These are phyloP conservation scores for Yamadazyma sp. DNA, from an alignment of 805 yeast species.

Conservation along the genomic window DNA sequence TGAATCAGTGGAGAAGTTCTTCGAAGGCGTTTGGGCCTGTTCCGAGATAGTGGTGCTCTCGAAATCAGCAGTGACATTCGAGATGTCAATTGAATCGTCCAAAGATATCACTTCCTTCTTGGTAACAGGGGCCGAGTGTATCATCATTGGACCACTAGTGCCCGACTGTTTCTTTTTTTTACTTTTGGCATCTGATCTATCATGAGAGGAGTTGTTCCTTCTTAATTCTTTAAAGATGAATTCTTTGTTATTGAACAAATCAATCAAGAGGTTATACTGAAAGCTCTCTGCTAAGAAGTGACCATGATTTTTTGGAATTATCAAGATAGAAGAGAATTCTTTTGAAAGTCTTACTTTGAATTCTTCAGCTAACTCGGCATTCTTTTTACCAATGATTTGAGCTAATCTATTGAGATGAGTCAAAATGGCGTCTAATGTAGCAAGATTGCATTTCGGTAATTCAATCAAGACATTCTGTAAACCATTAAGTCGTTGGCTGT, in stretches of 20 bases:
- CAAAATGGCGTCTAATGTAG: conserved; percentile 77
- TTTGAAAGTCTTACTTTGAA: conserved; percentile 55
- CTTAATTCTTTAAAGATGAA: conserved; percentile 63
- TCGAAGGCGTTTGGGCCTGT: not conserved
- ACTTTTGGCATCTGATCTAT: not conserved
- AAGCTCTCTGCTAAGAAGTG: conserved; percentile 52
- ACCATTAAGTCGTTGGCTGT: conserved; percentile 53
- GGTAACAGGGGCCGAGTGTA: not conserved
- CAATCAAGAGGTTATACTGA: conserved; percentile 58
- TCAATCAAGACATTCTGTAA: conserved; percentile 65
- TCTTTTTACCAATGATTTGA: conserved; percentile 44
- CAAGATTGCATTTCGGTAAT: conserved; percentile 67
- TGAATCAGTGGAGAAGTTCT: conserved; percentile 3
- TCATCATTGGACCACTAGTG: not conserved
- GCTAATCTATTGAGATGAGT: conserved; percentile 72
- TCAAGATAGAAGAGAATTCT: conserved; percentile 43
- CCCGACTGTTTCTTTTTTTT: conserved; percentile 1
- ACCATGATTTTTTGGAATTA: conserved; percentile 21
- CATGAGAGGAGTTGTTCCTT: conserved; percentile 27
- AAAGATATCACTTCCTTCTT: not conserved
- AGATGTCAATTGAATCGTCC: conserved; percentile 7
- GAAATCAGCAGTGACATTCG: conserved; percentile 8
- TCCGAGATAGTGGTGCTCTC: conserved; percentile 2
- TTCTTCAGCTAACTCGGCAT: conserved; percentile 29
- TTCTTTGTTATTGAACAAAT: conserved; percentile 59